Percentiles rank a stretch among this genome's conserved stretches.
Conservation (phyloP, 306 rosid species). For the Rosa chinensis region DNA sequence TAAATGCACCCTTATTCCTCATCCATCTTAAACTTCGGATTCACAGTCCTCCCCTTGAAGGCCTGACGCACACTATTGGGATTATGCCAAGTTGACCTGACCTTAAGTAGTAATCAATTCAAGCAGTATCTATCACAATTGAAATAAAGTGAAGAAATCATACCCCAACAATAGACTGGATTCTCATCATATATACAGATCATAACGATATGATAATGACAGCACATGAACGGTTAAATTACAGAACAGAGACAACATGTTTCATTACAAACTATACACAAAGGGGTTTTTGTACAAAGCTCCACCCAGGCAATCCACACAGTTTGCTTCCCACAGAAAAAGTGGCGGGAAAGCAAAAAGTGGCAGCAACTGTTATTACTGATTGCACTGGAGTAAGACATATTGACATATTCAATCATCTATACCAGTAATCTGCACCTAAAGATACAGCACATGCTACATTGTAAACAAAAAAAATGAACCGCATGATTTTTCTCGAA, state of each 20-base stretch:
- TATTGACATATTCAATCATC: conserved; percentile 20
- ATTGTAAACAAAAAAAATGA: conserved; percentile 13
- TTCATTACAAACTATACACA: conserved; percentile 14
- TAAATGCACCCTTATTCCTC: not conserved
- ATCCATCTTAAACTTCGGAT: not conserved
- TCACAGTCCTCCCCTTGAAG: not conserved
- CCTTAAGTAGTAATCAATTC: not conserved
- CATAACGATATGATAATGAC: not conserved
- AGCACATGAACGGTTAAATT: not conserved
- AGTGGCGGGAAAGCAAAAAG: conserved; percentile 1
- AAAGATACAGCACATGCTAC: conserved; percentile 22
- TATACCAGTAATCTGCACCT: conserved; percentile 14
- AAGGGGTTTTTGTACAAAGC: conserved; percentile 3
- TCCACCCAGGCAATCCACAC: not conserved
- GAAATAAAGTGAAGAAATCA: not conserved
- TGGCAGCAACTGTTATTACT: not conserved
- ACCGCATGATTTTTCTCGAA: not conserved
- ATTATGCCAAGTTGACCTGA: not conserved
- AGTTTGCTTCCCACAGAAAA: conserved; percentile 13
- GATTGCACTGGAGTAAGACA: not conserved
- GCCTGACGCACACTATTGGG: not conserved
- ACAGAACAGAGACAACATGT: conserved; percentile 6
- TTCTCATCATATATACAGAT: not conserved
- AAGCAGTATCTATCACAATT: not conserved
- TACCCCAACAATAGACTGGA: not conserved